Conservation (phyloP, 1,284 basidiomycete genomes). For the Marasmius tenuissimus region DNA sequence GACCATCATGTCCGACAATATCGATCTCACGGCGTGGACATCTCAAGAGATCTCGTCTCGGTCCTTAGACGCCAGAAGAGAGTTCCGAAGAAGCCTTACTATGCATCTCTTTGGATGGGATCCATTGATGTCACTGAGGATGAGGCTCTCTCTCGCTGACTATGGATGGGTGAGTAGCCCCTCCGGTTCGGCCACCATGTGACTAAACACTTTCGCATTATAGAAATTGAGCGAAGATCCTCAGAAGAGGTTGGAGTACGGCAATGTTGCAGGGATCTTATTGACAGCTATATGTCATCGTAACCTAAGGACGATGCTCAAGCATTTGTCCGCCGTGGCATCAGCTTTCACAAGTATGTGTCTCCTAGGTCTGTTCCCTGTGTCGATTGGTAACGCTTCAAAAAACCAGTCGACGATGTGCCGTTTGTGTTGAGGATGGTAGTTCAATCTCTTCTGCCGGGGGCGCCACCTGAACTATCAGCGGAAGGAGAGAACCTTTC, state of each 20-base stretch:
- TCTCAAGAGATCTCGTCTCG: conserved; percentile 14
- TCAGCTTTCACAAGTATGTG: conserved; percentile 43
- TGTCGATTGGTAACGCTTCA: not conserved
- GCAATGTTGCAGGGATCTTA: conserved; percentile 47
- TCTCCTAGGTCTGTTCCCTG: conserved; percentile 13
- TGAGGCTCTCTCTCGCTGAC: conserved; percentile 58
- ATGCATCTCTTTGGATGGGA: conserved; percentile 65
- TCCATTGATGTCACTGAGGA: conserved; percentile 47
- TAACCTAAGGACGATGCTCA: conserved; percentile 54
- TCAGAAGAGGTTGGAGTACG: conserved; percentile 44
- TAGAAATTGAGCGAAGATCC: conserved; percentile 47
- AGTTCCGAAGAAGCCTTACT: conserved; percentile 49
- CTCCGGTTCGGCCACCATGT: too few species aligned
- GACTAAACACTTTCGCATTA: conserved; percentile 8
- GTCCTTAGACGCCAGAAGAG: conserved; percentile 33
- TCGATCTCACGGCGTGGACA: conserved; percentile 30
- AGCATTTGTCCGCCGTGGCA: conserved; percentile 51
- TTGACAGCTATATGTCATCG: conserved; percentile 53
- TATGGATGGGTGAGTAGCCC: conserved; percentile 57
- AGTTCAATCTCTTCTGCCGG: conserved; percentile 51
- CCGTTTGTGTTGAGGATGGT: conserved; percentile 58
- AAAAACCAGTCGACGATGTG: conserved; percentile 48
- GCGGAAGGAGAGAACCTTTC: conserved; percentile 51
- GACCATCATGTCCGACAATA: conserved; percentile 33
- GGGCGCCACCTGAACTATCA: conserved; percentile 47